Evolutionary conservation across 352 stramenopile genomes (phyloP).

Genomic region (Pythium dissotocum): DNA sequence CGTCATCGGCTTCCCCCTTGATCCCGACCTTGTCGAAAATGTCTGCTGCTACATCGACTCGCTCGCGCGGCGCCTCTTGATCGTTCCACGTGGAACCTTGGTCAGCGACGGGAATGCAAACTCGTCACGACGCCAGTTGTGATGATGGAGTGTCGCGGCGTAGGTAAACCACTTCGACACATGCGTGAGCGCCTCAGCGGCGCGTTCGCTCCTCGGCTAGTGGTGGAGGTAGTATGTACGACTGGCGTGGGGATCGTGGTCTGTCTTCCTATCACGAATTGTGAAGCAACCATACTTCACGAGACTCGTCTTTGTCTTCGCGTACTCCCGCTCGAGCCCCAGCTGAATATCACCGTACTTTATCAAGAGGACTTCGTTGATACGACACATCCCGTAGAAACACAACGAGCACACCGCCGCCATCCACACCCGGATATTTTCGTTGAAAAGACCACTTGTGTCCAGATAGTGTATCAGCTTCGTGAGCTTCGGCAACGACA

Average conservation of each 20-base stretch:
- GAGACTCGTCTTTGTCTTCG: not conserved
- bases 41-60: not conserved
- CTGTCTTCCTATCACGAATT: conserved; percentile 11
- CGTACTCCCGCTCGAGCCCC: not conserved
- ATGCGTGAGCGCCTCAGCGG: conserved; percentile 1
- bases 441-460: not conserved
- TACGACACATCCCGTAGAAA: conserved; percentile 21
- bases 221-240: conserved; percentile 12
- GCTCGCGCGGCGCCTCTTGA: not conserved
- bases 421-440: conserved; percentile 13
- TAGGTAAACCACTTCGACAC: not conserved
- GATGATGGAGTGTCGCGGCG: not conserved
- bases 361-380: conserved; percentile 12
- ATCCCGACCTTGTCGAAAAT: conserved; percentile 1
- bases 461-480: not conserved
- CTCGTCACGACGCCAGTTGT: not conserved
- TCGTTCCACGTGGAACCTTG: not conserved
- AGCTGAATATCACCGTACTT: conserved; percentile 14
- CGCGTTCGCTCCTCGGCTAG: not conserved
- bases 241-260: conserved; percentile 12
- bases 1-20: not conserved
- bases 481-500: conserved; percentile 2
- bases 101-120: conserved; percentile 4
- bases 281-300: conserved; percentile 23
- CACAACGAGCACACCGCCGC: not conserved